Base-by-base conservation (phyloP, 2,329 filamentous ascomycete species). In the Lasiodiplodia theobromae region DNA sequence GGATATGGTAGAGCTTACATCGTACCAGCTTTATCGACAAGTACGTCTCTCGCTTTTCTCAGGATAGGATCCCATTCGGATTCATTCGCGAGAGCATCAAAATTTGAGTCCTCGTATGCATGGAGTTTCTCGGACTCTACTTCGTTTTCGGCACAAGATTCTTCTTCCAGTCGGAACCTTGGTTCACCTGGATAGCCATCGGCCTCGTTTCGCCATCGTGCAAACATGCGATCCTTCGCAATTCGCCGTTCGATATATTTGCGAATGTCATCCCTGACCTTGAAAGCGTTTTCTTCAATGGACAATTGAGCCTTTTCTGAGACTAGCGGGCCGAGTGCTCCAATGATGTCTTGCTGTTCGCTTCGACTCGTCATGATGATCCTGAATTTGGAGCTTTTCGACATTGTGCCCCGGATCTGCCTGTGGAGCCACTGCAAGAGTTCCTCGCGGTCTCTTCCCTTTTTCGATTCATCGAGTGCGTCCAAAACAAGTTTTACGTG, bases 371-470 rank as follows among this genome's bases (percentile, higher is more conserved):
- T 44, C 2, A 44, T n/a, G 16, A 10, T 10, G 40, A 44, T 44
- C 40, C 16, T 5, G 3, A 44, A 0, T 18, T 44, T 44, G 40
- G 5, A 6, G 2, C 8, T 16, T 8, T n/a, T 44, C 16, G 40
- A 2, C 0, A 1, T 1, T 0, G 2, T 18, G 18, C 16, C 2
- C 0, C 16, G 40, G 0, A 18, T 44, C 6, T 44, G 40, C 6
- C 18, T 1, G 5, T 8, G 16, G 0, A 44, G 40, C 40, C 40
- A 44, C 18, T 44, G 5, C 40, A 44, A 8, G 4, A 44, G 6
- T 18, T 44, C 40, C 6, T 3, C 7, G 1, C 40, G 16, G 7
- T 44, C 5, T 34, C 8, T 10, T 2, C 31, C 31, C 5, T 18
- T 44, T 16, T 44, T 44, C 6, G 18, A 44, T 18, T 44, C 40